Conservation (phyloP, 2,329 filamentous ascomycete genomes). For the Fusarium dimerum region DNA sequence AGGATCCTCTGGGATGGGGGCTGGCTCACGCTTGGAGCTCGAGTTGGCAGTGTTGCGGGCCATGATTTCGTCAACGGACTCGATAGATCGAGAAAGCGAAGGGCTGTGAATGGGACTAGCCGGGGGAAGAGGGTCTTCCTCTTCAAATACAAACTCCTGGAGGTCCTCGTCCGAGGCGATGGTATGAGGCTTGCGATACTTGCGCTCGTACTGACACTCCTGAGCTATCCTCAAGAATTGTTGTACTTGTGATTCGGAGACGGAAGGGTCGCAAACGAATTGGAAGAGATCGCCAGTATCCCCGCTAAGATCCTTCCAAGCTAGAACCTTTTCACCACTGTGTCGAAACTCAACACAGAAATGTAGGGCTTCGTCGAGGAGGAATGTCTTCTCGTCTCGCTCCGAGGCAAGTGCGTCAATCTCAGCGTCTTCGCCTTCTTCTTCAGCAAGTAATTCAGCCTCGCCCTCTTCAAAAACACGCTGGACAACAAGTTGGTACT, state of each 20-base stretch:
- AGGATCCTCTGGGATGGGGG: constrained; percentile 32
- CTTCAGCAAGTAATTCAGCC: constrained; percentile 85
- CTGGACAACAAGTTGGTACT: constrained; percentile 96
- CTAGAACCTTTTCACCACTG: constrained; percentile 80
- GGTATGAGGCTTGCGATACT: constrained; percentile 78
- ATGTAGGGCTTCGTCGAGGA: constrained; percentile 89
- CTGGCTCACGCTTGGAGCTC: constrained; percentile 44
- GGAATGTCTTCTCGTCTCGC: constrained; percentile 95
- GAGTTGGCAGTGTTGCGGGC: constrained; percentile 51
- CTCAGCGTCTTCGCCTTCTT: constrained; percentile 80
- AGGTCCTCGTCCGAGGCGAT: constrained; percentile 82
- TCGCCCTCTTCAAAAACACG: constrained; percentile 97
- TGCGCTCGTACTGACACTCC: constrained; percentile 97
- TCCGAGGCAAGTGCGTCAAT: constrained; percentile 74
- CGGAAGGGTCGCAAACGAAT: constrained; percentile 85
- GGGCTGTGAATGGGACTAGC: constrained; percentile 65
- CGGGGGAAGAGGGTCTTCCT: constrained; percentile 63
- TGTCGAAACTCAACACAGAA: constrained; percentile 83
- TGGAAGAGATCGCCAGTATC: constrained; percentile 96
- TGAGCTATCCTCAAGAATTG: constrained; percentile 81
- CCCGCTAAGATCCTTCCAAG: constrained; percentile 93
- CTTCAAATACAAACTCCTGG: constrained; percentile 76
- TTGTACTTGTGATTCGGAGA: constrained; percentile 69
- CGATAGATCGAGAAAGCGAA: constrained; percentile 52
- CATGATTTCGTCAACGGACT: constrained; percentile 59